Evolutionary conservation across 768 basidiomycete genomes (phyloP).

Genomic region (Leccinum incarnatum): DNA sequence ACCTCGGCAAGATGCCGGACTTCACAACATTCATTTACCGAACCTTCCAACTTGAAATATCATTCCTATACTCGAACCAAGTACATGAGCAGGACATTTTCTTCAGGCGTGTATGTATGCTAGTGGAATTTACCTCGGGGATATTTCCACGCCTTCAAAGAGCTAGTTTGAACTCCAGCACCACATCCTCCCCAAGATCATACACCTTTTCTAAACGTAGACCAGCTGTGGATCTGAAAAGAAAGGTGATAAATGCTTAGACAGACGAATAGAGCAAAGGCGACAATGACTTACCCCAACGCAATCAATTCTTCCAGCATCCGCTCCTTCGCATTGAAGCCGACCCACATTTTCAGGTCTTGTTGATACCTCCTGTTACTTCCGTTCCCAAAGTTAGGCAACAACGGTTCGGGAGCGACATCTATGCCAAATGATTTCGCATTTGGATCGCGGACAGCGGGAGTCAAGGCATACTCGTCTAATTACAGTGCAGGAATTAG

Average conservation of each 20-base stretch:
- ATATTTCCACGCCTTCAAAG: neutral
- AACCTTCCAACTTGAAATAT: no score
- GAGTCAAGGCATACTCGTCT: slow-evolving; percentile 24
- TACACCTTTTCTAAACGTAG: slow-evolving; percentile 23
- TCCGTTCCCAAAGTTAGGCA: slow-evolving; percentile 48
- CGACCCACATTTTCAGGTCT: slow-evolving; percentile 46
- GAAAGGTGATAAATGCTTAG: neutral
- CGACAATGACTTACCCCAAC: slow-evolving; percentile 24
- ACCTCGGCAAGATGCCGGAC: neutral
- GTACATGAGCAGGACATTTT: no score
- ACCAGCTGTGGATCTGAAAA: slow-evolving; percentile 15
- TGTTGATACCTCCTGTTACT: slow-evolving; percentile 39
- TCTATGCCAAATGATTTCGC: slow-evolving; percentile 15
- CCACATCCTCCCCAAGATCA: neutral
- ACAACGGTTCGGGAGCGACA: slow-evolving; percentile 42
- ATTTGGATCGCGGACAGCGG: slow-evolving; percentile 9
- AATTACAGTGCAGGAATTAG: neutral
- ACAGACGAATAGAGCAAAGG: neutral
- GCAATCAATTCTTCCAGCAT: slow-evolving; percentile 39
- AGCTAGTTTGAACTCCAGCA: slow-evolving; percentile 7
- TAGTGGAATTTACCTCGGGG: neutral
- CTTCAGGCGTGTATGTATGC: no score
- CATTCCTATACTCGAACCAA: no score
- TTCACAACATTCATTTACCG: no score
- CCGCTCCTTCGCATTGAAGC: slow-evolving; percentile 43